phyloP scores from a whole-genome alignment of 345 rosid genomes.

The sweet orange (Citrus sinensis) region DVS_A1.0 CM039164.1:286501-287000 shows the following conservation, averaged over 20 bases:
- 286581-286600: background rate
- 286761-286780: too few relatives aligned
- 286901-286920: too few relatives aligned
- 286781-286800: too few relatives aligned
- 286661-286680: background rate
- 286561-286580: background rate
- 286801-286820: too few relatives aligned
- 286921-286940: too few relatives aligned
- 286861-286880: background rate
- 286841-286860: background rate
- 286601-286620: background rate
- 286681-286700: too few relatives aligned
- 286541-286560: background rate
- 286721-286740: background rate
- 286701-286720: background rate
- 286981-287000: too few relatives aligned
- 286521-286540: background rate
- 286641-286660: conserved; percentile 5
- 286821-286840: too few relatives aligned
- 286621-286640: background rate
- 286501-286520: background rate
- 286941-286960: too few relatives aligned
- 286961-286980: too few relatives aligned
- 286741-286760: too few relatives aligned
- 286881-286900: background rate